Base-by-base conservation (phyloP, 2,329 filamentous ascomycete genomes). In the Zopfia rhizophila region DNA sequence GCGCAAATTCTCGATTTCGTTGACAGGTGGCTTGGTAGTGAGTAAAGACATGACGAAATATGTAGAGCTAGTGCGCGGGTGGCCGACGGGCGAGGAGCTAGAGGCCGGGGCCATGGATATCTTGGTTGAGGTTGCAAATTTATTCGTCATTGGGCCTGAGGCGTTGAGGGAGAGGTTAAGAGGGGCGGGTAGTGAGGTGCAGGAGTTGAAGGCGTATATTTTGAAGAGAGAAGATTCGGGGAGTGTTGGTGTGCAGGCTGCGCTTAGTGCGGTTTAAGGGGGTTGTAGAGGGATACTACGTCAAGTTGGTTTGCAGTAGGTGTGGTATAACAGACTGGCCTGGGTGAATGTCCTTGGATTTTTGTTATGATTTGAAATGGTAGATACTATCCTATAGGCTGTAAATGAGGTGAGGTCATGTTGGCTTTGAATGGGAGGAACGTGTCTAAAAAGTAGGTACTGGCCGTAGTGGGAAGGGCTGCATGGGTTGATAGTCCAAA, bases 41-140 rank as follows among this genome's bases (percentile, higher is more conserved):
- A 93, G 89, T 24, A 96, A 97, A 75, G 94, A 99, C 68, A 92
- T 97, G 70, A 90, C 91, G 24, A 91, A 91, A 67, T 99, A 99
- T 71, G 89, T 90, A 7, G 88, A 92, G 50, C 84, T 96, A 8
- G 80, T 99, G 55, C 86, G 90, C 52, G 86, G 86, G 23, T 97
- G 91, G 91, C 83, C 88, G 1, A 62, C 78, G 28, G 84, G 86
- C 36, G 82, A 83, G 58, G 80, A 81, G 17, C 83, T 78, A 38
- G 76, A 76, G 50, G 49, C 60, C 1, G 69, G 66, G 0, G 67
- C 84, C 41, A 83, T 97, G 56, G 93, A 99, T 75, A 83, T 96
- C 32, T 75, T 99, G 49, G 87, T 91, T 18, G 94, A 99, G 77
- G 91, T 99, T 47, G 93, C 92, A 8, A 97, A 92, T 65, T 75